Evolutionary conservation across 805 yeast genomes (phyloP), one percentile per base, ranked within the genome.

Genomic region (Cyberlindnera nakhonratchasimensis): DNA sequence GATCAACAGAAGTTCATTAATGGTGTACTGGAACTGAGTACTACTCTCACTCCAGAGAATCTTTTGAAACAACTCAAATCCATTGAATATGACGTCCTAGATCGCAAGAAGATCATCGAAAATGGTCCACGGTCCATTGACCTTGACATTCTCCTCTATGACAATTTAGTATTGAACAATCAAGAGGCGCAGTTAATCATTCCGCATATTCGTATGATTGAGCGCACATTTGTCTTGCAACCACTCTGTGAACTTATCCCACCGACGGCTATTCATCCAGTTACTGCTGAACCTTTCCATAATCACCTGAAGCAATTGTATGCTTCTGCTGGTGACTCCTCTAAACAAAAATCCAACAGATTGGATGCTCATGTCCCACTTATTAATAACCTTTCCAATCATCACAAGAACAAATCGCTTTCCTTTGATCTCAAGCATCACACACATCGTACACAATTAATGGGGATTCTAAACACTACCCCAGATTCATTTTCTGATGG

Each of bases 401-500:
- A 20, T 8, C 40, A 45, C 16, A 38, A 43, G 7, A 42, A 62
- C 22, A 55, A 58, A 34, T 58, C 57, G 35, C 49, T 72, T 34
- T 61, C 61, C 25, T 72, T 74, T 51, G 83, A 80, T 54, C 67
- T 73, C 3, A 47, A 69, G 18, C 59, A 65, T 16, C 63, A 70
- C 32, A 61, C 66, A 5, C 58, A 69, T 6, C 66, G 65, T n/a
- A 87, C 97, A 0, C 64, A 71, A 39, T 59, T 89, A 33, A 93
- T 93, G 99, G 93, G 88, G 1, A 82, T 93, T 36, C 63, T 93
- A 49, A 93, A 93, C 55, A 74, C 84, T 17, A 93, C 99, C 0
- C 96, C 97, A 0, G 97, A 93, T 62, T 89, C 96, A 2, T 93
- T 93, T 59, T 86, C 96, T 33, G 99, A 93, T 62, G 98, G 96